Evolutionary conservation across 148 eudicot species (phyloP), one percentile per base, ranked within the genome.

Genomic region (Persicaria tinctoria): DNA sequence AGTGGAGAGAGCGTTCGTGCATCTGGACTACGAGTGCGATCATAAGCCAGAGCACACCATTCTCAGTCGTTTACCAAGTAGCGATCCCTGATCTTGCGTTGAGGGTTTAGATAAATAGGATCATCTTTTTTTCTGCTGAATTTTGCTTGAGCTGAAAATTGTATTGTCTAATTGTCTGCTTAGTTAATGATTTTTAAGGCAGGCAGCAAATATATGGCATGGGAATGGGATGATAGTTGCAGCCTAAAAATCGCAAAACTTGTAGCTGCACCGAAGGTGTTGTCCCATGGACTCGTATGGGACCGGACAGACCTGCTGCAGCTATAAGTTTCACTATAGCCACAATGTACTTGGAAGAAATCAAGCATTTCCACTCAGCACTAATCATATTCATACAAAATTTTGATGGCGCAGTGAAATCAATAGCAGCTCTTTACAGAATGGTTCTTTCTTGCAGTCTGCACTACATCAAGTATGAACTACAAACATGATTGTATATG

Each of bases 21-120:
- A 94, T 82, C 87, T 94, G 10, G 98, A 94, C 85, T 85, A 77
- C 69, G 98, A 94, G 83, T 91, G 97, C 27, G 87, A 86, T 7
- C 98, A 94, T 83, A 94, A 94, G 80, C 97, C 98, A 38, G 98
- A 94, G 85, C 98, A 91, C 86, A 83, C 87, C 62, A 77, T 94
- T 79, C 88, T 91, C 73, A 89, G 76, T 74, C 83, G 91, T 75
- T 88, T 94, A 60, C 97, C 98, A 23, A 86, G 87, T 74, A 85
- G 76, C 10, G 89, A 91, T 32, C 89, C 96, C 68, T 93, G 82
- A 93, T 59, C 70, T 62, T 59, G 64, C 64, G 20, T 60, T 27
- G 68, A 27, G 41, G 10, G 9, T 27, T 54, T 54, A 13, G 0
- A 54, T 13, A 13, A 32, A 1, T 32, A 32, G 41, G 57, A 6